A percentile compares a stretch with the other conserved stretches of the same genome.
phyloP scores from a whole-genome alignment of 305 asterid species.

The Fraxinus ornus region DNA sequence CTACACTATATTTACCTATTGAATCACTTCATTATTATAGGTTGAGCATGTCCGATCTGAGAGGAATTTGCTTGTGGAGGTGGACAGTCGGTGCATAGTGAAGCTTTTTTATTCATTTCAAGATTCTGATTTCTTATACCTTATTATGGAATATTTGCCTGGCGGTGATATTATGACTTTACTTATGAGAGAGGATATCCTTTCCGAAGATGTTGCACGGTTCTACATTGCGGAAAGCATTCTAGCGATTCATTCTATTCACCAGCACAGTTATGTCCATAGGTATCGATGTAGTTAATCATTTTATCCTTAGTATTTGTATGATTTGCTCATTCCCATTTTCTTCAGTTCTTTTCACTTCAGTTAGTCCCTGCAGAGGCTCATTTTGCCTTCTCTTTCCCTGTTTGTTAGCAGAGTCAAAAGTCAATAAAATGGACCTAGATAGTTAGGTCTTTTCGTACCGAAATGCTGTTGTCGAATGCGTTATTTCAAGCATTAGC shows the following conservation, averaged over 20 bases:
- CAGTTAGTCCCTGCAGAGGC: neutral
- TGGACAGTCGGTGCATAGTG: conserved; percentile 94
- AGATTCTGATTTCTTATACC: conserved; percentile 83
- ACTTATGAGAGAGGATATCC: conserved; percentile 86
- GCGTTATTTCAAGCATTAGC: neutral
- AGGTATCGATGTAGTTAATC: conserved; percentile 41
- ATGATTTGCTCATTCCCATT: neutral
- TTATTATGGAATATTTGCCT: conserved; percentile 96
- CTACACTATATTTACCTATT: conserved; percentile 4
- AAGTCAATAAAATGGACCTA: neutral
- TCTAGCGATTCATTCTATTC: conserved; percentile 89
- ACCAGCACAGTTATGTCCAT: conserved; percentile 83
- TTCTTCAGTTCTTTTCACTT: neutral
- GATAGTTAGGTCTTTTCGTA: neutral
- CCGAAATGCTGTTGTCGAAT: neutral
- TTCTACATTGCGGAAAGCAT: conserved; percentile 91
- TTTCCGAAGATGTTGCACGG: conserved; percentile 80
- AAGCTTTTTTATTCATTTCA: conserved; percentile 90
- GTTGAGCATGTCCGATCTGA: conserved; percentile 97
- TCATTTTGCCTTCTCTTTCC: neutral
- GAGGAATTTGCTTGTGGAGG: conserved; percentile 95
- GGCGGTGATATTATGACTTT: conserved; percentile 98
- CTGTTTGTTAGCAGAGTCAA: neutral
- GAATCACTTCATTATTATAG: conserved; percentile 34
- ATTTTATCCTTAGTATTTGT: neutral